phyloP scores from a whole-genome alignment of 768 basidiomycete genomes.

The Tylopilus felleus region DNA sequence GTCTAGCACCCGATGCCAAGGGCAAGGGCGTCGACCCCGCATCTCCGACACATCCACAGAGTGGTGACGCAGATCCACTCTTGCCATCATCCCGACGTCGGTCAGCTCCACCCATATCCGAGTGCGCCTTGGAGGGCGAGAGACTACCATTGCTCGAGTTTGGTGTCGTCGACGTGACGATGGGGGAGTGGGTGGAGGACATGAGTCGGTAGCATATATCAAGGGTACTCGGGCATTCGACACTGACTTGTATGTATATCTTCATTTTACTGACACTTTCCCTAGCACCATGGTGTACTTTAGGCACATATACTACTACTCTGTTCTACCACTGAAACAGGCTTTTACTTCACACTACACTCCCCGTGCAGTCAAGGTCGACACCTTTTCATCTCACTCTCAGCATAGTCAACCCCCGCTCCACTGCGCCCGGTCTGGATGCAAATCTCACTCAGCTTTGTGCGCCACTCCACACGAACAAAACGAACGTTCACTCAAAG shows the following conservation, averaged over 20 bases:
- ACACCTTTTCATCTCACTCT: no score
- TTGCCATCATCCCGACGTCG: not conserved
- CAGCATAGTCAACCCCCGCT: no score
- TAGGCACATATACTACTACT: not conserved
- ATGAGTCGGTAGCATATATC: not conserved
- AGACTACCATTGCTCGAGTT: conserved; percentile 15
- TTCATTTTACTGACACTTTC: not conserved
- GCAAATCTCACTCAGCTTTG: no score
- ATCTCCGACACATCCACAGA: conserved; percentile 1
- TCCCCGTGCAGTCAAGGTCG: no score
- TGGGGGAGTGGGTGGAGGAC: conserved; percentile 4
- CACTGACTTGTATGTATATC: not conserved
- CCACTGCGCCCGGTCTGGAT: no score
- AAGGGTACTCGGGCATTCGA: not conserved
- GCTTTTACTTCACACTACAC: no score
- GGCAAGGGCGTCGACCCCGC: conserved; percentile 15
- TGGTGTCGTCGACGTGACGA: conserved; percentile 9
- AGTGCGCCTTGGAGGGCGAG: not conserved
- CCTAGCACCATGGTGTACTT: not conserved
- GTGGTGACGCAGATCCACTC: conserved; percentile 1
- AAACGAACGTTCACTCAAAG: no score
- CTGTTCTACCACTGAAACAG: no score
- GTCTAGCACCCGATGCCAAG: conserved; percentile 4
- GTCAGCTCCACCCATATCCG: not conserved
- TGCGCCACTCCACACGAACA: no score